Evolutionary conservation across 2,329 filamentous ascomycete genomes (phyloP).

Genomic region (Trichophyton schoenleinii): DNA sequence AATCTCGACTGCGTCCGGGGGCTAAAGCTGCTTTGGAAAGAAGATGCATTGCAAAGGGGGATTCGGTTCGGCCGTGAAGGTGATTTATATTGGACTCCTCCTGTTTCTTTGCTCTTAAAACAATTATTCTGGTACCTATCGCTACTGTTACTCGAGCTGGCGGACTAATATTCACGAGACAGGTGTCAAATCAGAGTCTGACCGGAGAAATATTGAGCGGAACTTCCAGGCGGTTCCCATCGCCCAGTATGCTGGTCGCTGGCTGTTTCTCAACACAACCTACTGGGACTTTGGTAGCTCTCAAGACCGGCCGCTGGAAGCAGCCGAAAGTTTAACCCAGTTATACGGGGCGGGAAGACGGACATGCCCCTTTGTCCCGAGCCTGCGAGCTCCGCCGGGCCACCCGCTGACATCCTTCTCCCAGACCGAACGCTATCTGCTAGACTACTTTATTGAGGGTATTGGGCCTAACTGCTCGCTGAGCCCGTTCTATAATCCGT

Average conservation of each 20-base stretch:
- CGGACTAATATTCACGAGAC: neutral
- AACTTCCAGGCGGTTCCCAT: slow-evolving; percentile 7
- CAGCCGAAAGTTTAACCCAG: neutral
- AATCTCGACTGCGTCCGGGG: slow-evolving; percentile 17
- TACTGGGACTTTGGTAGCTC: slow-evolving; percentile 13
- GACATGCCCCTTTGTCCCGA: neutral
- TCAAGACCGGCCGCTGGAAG: neutral
- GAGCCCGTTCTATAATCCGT: slow-evolving; percentile 20
- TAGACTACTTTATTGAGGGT: slow-evolving; percentile 21
- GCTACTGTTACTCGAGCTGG: slow-evolving; percentile 1
- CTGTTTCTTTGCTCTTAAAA: neutral
- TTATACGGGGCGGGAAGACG: neutral
- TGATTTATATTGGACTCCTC: slow-evolving; percentile 7
- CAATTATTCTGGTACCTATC: neutral
- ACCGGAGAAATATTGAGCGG: neutral
- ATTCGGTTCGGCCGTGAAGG: slow-evolving; percentile 19
- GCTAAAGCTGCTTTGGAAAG: slow-evolving; percentile 20
- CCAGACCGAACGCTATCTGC: slow-evolving; percentile 14
- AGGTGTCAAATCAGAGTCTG: slow-evolving; percentile 1
- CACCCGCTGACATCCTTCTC: slow-evolving; percentile 13
- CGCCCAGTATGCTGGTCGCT: slow-evolving; percentile 13
- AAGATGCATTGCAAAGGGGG: slow-evolving; percentile 22
- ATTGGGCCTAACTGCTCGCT: slow-evolving; percentile 23
- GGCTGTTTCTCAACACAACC: slow-evolving; percentile 20
- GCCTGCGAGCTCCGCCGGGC: neutral